Base-by-base conservation (phyloP, 352 stramenopile genomes). In the Blastocystis hominis region DNA sequence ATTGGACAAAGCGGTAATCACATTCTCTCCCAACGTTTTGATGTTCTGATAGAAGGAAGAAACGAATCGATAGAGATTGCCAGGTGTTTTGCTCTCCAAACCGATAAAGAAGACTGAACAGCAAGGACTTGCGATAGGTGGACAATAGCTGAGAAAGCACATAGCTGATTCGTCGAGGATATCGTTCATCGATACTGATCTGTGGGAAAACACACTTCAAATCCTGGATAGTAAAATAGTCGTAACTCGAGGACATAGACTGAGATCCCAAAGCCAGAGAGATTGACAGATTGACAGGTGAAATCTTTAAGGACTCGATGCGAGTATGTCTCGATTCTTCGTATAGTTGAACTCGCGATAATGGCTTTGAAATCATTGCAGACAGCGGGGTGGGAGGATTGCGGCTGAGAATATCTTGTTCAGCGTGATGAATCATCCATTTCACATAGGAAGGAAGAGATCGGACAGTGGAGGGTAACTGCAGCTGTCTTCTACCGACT, bases 251-350 rank as follows among this genome's bases (percentile, higher is more conserved):
- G 50, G 50, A 59, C 13, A 59, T 20, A 59, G n/a, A 59, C 50
- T 59, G 50, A 0, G 50, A 59, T 20, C 50, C 50, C 13, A 59
- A 20, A n/a, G 50, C 50, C n/a, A 59, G 50, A 1, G 50, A 59
- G 13, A 59, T n/a, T n/a, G 50, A 59, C 13, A 59, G 10, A 2
- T n/a, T 20, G n/a, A 59, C 50, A 59, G 50, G 50, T n/a, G 50
- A n/a, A 59, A 59, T 59, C n/a, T 20, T 10, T 59, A 59, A n/a
- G 10, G 50, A 59, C 38, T 77, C 34, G 15, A 77, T 40, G 30
- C 66, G 66, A n/a, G 50, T 50, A 77, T 77, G 66, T 34, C 46
- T 44, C 15, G 66, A 77, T 24, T 77, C 66, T 24, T 77, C 66
- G 36, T 77, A 77, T 10, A 77, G 36, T 34, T 77, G n/a, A 15